Percentiles rank a stretch among this genome's conserved stretches.
These are phyloP conservation scores for Peronospora destructor DNA, from an alignment of 352 stramenopile genomes.

Conservation along the genomic window DNA sequence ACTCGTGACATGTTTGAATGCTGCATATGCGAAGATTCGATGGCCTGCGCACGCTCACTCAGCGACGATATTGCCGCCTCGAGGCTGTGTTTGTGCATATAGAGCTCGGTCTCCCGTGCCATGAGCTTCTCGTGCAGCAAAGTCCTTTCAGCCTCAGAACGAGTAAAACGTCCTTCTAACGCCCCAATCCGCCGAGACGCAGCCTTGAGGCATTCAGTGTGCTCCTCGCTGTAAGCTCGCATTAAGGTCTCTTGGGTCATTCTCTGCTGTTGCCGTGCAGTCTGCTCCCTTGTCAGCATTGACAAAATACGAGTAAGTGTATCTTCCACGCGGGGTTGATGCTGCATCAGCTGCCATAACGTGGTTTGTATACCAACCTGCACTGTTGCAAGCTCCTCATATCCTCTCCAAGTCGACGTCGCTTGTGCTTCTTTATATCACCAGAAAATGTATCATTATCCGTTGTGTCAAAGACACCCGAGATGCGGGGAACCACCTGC, in stretches of 20 bases:
- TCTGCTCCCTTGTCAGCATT: slow-evolving; percentile 27
- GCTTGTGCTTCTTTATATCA: slow-evolving; percentile 31
- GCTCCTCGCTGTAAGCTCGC: slow-evolving; percentile 25
- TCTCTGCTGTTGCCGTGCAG: slow-evolving; percentile 19
- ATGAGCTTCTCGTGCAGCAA: slow-evolving; percentile 38
- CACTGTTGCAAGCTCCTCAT: slow-evolving; percentile 20
- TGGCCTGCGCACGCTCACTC: slow-evolving; percentile 25
- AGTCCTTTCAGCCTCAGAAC: slow-evolving; percentile 26
- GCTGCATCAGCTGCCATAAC: slow-evolving; percentile 31
- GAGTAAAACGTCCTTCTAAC: slow-evolving; percentile 27
- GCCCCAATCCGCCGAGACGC: slow-evolving; percentile 25
- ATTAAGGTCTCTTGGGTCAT: slow-evolving; percentile 22
- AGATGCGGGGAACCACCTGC: slow-evolving; percentile 7
- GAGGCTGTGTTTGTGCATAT: slow-evolving; percentile 27
- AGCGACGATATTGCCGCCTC: slow-evolving; percentile 21
- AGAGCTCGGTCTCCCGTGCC: slow-evolving; percentile 41
- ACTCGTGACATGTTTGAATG: slow-evolving; percentile 29
- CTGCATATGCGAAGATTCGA: slow-evolving; percentile 30
- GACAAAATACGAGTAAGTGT: slow-evolving; percentile 29
- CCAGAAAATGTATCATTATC: slow-evolving; percentile 1
- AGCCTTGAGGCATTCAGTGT: slow-evolving; percentile 30
- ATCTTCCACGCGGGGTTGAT: slow-evolving; percentile 31
- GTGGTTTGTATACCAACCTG: slow-evolving; percentile 33
- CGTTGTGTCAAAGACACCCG: slow-evolving; percentile 2
- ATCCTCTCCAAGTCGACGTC: slow-evolving; percentile 21